Conservation (phyloP, 306 rosid genomes). For the Dalbergia cultrata region DNA sequence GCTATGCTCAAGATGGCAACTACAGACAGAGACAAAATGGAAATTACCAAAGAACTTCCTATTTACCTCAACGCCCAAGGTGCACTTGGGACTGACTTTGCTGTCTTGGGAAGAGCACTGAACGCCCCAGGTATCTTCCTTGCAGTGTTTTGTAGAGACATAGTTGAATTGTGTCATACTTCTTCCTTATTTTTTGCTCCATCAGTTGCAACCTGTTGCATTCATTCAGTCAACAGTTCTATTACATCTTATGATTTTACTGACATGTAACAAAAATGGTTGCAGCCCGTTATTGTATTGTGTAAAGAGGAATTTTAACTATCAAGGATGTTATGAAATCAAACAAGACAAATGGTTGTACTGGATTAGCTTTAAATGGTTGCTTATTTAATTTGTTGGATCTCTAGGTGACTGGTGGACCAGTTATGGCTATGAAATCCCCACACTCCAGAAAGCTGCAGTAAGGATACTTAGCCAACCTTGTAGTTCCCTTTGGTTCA, state of each 20-base stretch:
- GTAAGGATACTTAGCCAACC: slow-evolving; percentile 75
- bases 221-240: background rate
- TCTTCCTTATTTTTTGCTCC: background rate
- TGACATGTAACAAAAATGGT: background rate
- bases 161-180: background rate
- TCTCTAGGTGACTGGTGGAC: slow-evolving; percentile 83
- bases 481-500: slow-evolving; percentile 74
- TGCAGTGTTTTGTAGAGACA: background rate
- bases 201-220: slow-evolving; percentile 8
- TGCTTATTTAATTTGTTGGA: slow-evolving; percentile 24
- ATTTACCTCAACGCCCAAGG: slow-evolving; percentile 71
- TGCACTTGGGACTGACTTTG: slow-evolving; percentile 78
- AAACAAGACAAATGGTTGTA: background rate
- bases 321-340: slow-evolving; percentile 2
- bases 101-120: slow-evolving; percentile 70
- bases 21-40: slow-evolving; percentile 59
- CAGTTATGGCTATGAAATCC: slow-evolving; percentile 77
- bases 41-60: slow-evolving; percentile 70
- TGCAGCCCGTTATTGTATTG: background rate
- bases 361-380: slow-evolving; percentile 9
- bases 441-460: slow-evolving; percentile 72
- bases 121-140: slow-evolving; percentile 70
- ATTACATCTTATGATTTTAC: background rate
- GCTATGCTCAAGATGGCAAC: slow-evolving; percentile 65
- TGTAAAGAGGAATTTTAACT: slow-evolving; percentile 17